These are phyloP conservation scores for Artemisia tridentata DNA, from an alignment of 129 eudicot genomes.

Conservation along the genomic window DNA sequence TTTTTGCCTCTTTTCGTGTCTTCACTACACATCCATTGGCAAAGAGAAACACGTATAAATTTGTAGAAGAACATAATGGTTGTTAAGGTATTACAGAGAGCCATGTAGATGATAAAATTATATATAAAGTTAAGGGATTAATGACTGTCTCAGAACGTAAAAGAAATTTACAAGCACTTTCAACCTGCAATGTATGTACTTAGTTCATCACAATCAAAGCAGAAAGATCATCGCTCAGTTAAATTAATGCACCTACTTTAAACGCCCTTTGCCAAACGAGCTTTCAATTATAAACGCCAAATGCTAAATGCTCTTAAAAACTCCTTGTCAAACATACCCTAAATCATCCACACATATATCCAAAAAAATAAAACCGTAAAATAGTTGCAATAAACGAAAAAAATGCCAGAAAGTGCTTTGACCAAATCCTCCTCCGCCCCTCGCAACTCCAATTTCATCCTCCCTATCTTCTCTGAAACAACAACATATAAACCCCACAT, in stretches of 20 bases:
- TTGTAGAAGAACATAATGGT: neutral
- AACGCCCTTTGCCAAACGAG: neutral
- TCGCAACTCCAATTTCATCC: constrained; percentile 55
- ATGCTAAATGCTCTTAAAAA: too few relatives aligned
- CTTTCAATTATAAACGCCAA: too few relatives aligned
- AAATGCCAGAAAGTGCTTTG: constrained; percentile 65
- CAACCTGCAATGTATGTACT: neutral
- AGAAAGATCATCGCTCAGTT: neutral
- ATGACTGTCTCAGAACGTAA: neutral
- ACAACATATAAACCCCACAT: neutral
- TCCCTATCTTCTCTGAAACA: constrained; percentile 49
- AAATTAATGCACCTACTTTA: neutral
- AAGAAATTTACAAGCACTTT: neutral
- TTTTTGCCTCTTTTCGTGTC: constrained; percentile 82
- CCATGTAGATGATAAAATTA: too few relatives aligned
- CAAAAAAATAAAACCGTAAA: neutral
- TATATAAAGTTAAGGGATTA: too few relatives aligned
- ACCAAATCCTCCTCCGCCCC: constrained; percentile 72
- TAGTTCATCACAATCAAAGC: neutral
- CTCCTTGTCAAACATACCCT: neutral
- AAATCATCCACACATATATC: constrained; percentile 1
- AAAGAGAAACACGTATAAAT: constrained; percentile 18
- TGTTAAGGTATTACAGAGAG: neutral
- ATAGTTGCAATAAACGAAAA: neutral
- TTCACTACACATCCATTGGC: constrained; percentile 53